phyloP scores from a whole-genome alignment of 176 grass and related monocot genomes.

The Phragmites australis region DNA sequence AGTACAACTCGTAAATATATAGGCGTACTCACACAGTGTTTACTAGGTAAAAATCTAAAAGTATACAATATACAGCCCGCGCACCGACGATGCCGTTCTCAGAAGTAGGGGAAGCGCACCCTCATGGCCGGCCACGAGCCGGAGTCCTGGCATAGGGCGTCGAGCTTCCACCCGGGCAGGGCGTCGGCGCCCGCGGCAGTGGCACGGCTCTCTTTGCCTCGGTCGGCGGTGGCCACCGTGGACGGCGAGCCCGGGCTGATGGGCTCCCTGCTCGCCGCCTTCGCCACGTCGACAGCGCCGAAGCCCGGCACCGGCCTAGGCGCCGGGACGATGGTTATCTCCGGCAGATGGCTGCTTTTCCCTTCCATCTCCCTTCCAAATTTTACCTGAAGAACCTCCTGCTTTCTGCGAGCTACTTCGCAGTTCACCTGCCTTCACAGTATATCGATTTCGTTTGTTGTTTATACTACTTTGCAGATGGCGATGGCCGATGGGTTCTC shows the following conservation, averaged over 20 bases:
- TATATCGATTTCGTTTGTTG: background rate
- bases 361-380: constrained; percentile 34
- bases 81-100: no score
- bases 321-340: constrained; percentile 37
- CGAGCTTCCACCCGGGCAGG: constrained; percentile 80
- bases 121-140: constrained; percentile 38
- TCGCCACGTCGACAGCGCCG: background rate
- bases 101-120: constrained; percentile 55
- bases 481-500: constrained; percentile 22
- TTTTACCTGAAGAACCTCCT: background rate
- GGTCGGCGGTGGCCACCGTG: background rate
- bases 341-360: constrained; percentile 14
- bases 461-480: background rate
- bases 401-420: background rate
- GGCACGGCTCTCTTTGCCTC: background rate
- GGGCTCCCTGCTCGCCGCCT: constrained; percentile 42
- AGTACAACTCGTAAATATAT: no score
- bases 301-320: background rate
- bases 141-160: constrained; percentile 61
- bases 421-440: background rate
- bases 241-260: constrained; percentile 48
- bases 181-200: background rate
- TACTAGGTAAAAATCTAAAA: no score
- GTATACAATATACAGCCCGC: background rate
- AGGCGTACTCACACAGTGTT: no score